Conservation (phyloP, 2,329 filamentous ascomycete species). For the Dendryphion nanum region DNA sequence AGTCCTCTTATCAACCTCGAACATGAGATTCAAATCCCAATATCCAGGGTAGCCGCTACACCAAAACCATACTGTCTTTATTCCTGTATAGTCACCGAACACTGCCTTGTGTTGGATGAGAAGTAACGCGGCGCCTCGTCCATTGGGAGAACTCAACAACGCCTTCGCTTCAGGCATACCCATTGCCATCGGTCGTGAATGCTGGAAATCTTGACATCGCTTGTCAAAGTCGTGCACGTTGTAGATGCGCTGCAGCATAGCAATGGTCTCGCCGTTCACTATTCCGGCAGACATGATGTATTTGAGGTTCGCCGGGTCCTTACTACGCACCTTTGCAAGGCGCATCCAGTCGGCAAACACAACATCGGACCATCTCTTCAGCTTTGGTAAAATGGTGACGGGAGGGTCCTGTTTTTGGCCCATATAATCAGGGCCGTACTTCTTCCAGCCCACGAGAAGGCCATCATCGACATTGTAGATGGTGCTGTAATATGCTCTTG, state of each 20-base stretch:
- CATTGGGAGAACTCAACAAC: conserved; percentile 3
- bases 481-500: no score
- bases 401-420: conserved; percentile 1
- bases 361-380: conserved; percentile 2
- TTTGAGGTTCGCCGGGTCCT: conserved; percentile 1
- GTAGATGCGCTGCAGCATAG: background rate
- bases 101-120: conserved; percentile 1
- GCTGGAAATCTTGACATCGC: background rate
- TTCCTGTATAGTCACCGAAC: conserved; percentile 1
- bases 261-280: background rate
- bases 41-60: background rate
- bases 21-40: conserved; percentile 2
- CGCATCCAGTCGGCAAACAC: conserved; percentile 2
- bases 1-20: background rate
- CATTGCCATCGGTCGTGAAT: background rate
- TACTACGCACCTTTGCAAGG: background rate
- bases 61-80: conserved; percentile 1
- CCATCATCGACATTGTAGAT: no score
- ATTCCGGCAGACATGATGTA: conserved; percentile 2
- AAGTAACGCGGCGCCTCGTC: background rate
- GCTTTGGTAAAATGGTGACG: conserved; percentile 1
- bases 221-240: background rate
- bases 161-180: conserved; percentile 2
- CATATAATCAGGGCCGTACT: conserved; percentile 1
- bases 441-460: background rate